A percentile compares a stretch with the other conserved stretches of the same genome.
Conservation (phyloP, 2,329 filamentous ascomycete genomes). For the Fusarium camptoceras region DNA sequence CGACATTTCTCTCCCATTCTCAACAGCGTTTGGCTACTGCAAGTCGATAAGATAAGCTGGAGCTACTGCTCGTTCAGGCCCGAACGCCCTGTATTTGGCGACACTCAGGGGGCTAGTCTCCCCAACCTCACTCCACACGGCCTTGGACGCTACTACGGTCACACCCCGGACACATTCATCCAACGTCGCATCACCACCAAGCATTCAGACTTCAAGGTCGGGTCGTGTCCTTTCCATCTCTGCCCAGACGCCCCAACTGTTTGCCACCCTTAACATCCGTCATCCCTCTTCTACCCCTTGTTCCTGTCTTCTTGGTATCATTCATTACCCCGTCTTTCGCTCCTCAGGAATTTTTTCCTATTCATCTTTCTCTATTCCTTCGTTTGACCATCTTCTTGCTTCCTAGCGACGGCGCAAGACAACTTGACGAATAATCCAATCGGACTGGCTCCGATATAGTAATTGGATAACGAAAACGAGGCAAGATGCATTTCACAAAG, state of each 20-base stretch:
- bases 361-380: constrained; percentile 9
- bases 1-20: constrained; percentile 7
- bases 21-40: constrained; percentile 17
- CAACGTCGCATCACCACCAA: constrained; percentile 31
- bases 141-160: constrained; percentile 24
- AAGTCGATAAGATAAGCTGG: constrained; percentile 39
- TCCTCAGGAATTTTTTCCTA: constrained; percentile 7
- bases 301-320: constrained; percentile 24
- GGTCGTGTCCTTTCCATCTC: constrained; percentile 26
- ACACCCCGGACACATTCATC: constrained; percentile 26
- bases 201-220: constrained; percentile 20
- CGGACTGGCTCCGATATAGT: constrained; percentile 45
- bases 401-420: constrained; percentile 26
- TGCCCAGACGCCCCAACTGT: constrained; percentile 37
- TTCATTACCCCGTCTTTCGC: constrained; percentile 46
- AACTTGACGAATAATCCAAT: constrained; percentile 21
- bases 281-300: constrained; percentile 42
- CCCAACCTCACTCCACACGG: constrained; percentile 37
- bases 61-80: constrained; percentile 31
- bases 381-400: constrained; percentile 18
- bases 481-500: constrained; percentile 72
- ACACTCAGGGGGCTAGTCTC: constrained; percentile 23
- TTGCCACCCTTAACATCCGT: constrained; percentile 44
- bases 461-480: constrained; percentile 21
- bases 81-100: constrained; percentile 31